phyloP scores from a whole-genome alignment of 2,329 filamentous ascomycete species.

The Cytospora mali region DNA sequence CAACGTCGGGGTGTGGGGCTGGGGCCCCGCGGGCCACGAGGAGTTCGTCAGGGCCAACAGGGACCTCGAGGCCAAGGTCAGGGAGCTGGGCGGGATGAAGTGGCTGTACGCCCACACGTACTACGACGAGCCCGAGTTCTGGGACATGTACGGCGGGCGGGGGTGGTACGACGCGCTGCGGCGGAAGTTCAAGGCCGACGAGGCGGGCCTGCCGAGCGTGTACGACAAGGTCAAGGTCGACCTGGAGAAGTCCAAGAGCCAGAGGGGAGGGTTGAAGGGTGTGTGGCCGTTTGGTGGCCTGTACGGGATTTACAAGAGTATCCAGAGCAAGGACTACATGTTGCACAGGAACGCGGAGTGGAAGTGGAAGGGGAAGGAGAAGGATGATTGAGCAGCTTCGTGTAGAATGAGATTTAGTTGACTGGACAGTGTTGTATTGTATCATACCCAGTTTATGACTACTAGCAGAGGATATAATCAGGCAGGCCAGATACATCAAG shows the following conservation, averaged over 20 bases:
- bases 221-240: constrained; percentile 69
- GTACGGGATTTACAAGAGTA: constrained; percentile 61
- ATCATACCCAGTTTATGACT: neutral
- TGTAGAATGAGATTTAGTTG: neutral
- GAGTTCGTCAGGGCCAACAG: constrained; percentile 73
- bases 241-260: constrained; percentile 37
- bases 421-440: neutral
- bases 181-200: constrained; percentile 60
- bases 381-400: neutral
- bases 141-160: constrained; percentile 61
- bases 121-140: constrained; percentile 74
- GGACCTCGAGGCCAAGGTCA: constrained; percentile 69
- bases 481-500: neutral
- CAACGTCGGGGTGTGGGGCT: constrained; percentile 79
- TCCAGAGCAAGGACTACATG: constrained; percentile 58
- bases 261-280: constrained; percentile 49
- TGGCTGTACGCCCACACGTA: constrained; percentile 88
- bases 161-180: constrained; percentile 65
- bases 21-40: constrained; percentile 58
- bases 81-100: constrained; percentile 74
- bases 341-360: constrained; percentile 56
- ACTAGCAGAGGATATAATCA: constrained; percentile 5
- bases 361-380: constrained; percentile 49
- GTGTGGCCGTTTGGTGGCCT: constrained; percentile 60
- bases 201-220: constrained; percentile 61